Percentiles rank a stretch among this genome's conserved stretches.
Conservation (phyloP, 108 stramenopile species). For the Cyclotella baltica region DNA sequence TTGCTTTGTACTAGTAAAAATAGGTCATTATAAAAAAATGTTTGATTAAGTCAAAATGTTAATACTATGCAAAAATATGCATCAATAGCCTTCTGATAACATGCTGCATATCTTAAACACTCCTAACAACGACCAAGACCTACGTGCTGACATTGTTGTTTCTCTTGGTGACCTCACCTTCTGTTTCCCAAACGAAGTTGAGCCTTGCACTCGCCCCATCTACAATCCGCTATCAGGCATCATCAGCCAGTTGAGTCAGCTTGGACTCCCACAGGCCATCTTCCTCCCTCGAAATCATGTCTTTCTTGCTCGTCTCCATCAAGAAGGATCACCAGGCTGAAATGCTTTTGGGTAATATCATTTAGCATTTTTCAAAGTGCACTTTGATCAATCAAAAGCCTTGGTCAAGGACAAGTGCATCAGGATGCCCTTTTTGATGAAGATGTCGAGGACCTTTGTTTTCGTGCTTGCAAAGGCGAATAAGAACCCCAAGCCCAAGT, state of each 20-base stretch:
- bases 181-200: slow-evolving; percentile 95
- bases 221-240: slow-evolving; percentile 99
- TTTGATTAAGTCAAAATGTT: no score
- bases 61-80: no score
- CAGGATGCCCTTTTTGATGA: slow-evolving; percentile 91
- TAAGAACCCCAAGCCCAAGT: slow-evolving; percentile 82
- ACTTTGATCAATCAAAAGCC: slow-evolving; percentile 75
- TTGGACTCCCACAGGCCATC: slow-evolving; percentile 66
- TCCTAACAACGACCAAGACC: slow-evolving; percentile 72
- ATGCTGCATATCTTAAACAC: no score
- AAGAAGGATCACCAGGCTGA: slow-evolving; percentile 96
- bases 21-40: no score
- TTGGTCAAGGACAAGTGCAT: slow-evolving; percentile 87
- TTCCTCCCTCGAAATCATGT: slow-evolving; percentile 91
- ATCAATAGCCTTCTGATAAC: no score
- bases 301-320: slow-evolving; percentile 95
- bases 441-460: slow-evolving; percentile 80
- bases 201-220: slow-evolving; percentile 93
- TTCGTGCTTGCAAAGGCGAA: slow-evolving; percentile 82
- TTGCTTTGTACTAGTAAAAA: no score
- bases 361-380: slow-evolving; percentile 87
- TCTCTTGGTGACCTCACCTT: slow-evolving; percentile 95
- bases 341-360: slow-evolving; percentile 92
- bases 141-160: slow-evolving; percentile 94
- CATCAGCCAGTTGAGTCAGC: slow-evolving; percentile 88